Evolutionary conservation across 768 basidiomycete genomes (phyloP).

Genomic region (Kwoniella shandongensis): DNA sequence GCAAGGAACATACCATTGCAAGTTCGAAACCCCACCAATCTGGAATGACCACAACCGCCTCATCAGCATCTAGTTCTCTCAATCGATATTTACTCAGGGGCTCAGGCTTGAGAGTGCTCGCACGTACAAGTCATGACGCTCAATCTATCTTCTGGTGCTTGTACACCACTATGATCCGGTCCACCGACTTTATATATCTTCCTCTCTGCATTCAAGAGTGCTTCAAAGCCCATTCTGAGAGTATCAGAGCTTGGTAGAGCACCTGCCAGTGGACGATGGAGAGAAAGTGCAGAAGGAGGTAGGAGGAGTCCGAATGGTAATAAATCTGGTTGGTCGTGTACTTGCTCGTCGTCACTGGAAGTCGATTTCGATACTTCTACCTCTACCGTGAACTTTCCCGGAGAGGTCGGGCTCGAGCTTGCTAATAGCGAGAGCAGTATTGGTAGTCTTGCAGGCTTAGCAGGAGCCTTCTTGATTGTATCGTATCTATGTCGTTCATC

Average conservation of each 20-base stretch:
- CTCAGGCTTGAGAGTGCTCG: background rate
- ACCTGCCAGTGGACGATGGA: slow-evolving; percentile 31
- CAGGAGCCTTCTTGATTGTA: too few species aligned
- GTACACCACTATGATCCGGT: slow-evolving; percentile 25
- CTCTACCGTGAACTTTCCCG: too few species aligned
- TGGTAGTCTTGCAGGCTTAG: too few species aligned
- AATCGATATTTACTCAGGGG: too few species aligned
- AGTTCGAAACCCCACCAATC: slow-evolving; percentile 41
- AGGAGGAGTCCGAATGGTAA: slow-evolving; percentile 25
- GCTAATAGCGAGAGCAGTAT: too few species aligned
- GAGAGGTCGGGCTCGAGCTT: too few species aligned
- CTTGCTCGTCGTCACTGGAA: slow-evolving; percentile 1
- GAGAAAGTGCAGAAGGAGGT: slow-evolving; percentile 25
- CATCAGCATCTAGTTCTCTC: background rate
- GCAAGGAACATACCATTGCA: slow-evolving; percentile 20
- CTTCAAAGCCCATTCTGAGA: slow-evolving; percentile 28
- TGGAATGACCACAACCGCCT: background rate
- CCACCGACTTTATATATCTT: slow-evolving; percentile 29
- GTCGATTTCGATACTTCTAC: too few species aligned
- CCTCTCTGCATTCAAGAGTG: slow-evolving; percentile 30
- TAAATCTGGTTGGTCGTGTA: slow-evolving; percentile 7
- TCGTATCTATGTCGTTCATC: too few species aligned
- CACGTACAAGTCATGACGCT: slow-evolving; percentile 34
- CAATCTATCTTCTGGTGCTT: slow-evolving; percentile 26
- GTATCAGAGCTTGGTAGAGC: slow-evolving; percentile 30